Evolutionary conservation across 2,329 filamentous ascomycete genomes (phyloP).

Genomic region (Diaporthe eres): DNA sequence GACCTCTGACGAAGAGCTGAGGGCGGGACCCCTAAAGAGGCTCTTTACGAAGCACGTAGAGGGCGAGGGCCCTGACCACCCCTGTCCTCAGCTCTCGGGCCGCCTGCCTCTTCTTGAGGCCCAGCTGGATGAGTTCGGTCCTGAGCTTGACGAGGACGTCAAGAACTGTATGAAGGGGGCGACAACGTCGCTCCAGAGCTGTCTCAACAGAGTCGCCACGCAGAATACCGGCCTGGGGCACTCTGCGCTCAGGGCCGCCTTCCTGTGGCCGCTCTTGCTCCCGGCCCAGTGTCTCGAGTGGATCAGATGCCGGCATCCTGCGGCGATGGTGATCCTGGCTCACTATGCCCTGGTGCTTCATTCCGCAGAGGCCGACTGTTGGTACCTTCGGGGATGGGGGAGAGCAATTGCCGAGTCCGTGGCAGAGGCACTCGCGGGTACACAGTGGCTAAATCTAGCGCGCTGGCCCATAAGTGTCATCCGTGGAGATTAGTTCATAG

Average conservation of each 20-base stretch:
- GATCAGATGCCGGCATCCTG: conserved; percentile 1
- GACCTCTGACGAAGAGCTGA: conserved; percentile 40
- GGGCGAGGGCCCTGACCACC: background rate
- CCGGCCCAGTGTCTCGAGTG: background rate
- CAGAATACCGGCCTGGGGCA: background rate
- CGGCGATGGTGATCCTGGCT: background rate
- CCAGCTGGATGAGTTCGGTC: background rate
- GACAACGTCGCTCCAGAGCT: background rate
- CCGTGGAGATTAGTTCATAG: background rate
- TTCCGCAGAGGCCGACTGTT: background rate
- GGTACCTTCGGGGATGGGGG: background rate
- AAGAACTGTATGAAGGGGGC: background rate
- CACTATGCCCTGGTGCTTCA: conserved; percentile 1
- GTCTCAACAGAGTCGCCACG: background rate
- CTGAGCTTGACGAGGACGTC: background rate
- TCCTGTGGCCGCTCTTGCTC: conserved; percentile 4
- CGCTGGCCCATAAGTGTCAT: background rate
- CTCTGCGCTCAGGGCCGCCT: background rate
- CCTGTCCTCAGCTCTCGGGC: background rate
- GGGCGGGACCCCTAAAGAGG: conserved; percentile 41
- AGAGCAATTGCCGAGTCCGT: background rate
- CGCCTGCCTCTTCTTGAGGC: background rate
- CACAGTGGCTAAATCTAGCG: background rate
- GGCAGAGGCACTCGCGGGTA: background rate
- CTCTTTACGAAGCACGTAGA: conserved; percentile 39